Percentiles rank a stretch among this genome's conserved stretches.
Conservation (phyloP, 2,329 filamentous ascomycete species). For the Emmonsiellopsis sp. region DNA sequence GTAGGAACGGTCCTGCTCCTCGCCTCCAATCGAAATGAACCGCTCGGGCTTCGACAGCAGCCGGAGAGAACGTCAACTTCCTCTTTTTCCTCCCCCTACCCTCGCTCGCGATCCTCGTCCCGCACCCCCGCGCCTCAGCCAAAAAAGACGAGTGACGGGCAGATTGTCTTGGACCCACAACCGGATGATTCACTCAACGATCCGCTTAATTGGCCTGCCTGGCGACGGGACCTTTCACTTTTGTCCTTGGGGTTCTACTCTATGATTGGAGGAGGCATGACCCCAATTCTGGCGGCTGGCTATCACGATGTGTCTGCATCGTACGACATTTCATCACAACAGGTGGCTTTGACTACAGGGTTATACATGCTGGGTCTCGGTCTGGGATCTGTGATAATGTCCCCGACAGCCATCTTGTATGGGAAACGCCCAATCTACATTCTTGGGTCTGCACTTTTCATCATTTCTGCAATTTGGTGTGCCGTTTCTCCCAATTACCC, state of each 20-base stretch:
- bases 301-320: conserved; percentile 68
- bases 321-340: conserved; percentile 57
- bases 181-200: conserved; percentile 87
- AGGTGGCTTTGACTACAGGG: conserved; percentile 78
- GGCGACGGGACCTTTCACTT: conserved; percentile 70
- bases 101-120: conserved; percentile 31
- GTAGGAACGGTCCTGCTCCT: conserved; percentile 54
- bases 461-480: conserved; percentile 71
- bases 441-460: conserved; percentile 64
- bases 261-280: conserved; percentile 88
- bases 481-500: conserved; percentile 70
- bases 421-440: conserved; percentile 91
- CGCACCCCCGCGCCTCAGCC: conserved; percentile 30
- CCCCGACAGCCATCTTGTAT: conserved; percentile 81
- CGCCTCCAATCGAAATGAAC: conserved; percentile 52
- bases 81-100: conserved; percentile 39
- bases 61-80: conserved; percentile 50
- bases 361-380: conserved; percentile 92
- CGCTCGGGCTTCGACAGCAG: conserved; percentile 52
- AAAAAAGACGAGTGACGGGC: conserved; percentile 73
- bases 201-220: conserved; percentile 80
- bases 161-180: conserved; percentile 82
- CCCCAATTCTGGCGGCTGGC: conserved; percentile 77
- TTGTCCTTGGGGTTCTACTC: conserved; percentile 83
- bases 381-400: conserved; percentile 71